Conservation (phyloP, 805 yeast genomes). For the Candida odintsovae region DNA sequence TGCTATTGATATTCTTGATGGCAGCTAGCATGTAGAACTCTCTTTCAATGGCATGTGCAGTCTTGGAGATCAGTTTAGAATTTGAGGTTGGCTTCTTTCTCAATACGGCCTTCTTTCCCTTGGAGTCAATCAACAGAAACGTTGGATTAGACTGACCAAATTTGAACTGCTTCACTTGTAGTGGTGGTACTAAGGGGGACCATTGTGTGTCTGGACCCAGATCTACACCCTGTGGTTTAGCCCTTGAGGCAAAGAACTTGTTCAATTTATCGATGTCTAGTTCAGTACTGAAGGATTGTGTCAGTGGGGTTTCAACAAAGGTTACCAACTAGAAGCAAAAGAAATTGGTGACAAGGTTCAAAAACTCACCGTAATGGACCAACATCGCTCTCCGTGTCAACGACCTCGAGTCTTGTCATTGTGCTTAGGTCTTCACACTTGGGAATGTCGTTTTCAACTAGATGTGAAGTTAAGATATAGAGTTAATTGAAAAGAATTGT, state of each 20-base stretch:
- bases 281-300: constrained; percentile 17
- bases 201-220: constrained; percentile 15
- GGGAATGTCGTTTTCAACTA: no score
- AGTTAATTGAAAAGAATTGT: no score
- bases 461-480: background rate
- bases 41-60: constrained; percentile 60
- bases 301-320: background rate
- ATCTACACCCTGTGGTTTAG: constrained; percentile 8
- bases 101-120: constrained; percentile 38
- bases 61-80: constrained; percentile 41
- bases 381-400: constrained; percentile 22
- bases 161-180: constrained; percentile 43
- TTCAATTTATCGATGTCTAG: constrained; percentile 23
- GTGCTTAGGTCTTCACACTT: background rate
- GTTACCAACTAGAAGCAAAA: no score
- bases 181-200: constrained; percentile 24
- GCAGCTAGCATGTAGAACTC: constrained; percentile 47
- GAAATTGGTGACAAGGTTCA: no score
- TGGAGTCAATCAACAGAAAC: constrained; percentile 39
- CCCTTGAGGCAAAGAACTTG: constrained; percentile 17
- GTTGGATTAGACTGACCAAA: constrained; percentile 66
- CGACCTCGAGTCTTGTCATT: constrained; percentile 5
- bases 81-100: constrained; percentile 53
- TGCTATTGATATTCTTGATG: constrained; percentile 23
- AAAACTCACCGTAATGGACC: constrained; percentile 18